Base-by-base conservation (phyloP, 108 stramenopile genomes). In the Cyclostephanos tholiformis region DNA sequence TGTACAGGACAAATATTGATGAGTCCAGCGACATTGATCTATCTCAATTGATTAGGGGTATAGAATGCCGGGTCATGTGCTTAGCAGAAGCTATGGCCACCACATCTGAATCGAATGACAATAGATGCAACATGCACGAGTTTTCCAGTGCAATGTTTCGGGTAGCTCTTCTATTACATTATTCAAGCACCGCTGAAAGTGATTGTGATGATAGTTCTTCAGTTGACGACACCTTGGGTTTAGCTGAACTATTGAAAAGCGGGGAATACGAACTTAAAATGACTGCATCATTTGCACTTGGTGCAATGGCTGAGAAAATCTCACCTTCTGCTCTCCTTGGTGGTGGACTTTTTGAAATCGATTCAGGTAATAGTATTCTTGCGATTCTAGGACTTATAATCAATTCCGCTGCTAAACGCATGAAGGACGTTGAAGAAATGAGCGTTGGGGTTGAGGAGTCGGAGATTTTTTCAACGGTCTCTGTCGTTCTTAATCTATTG, bases 401-500 rank as follows among this genome's bases (percentile, higher is more conserved):
- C 27, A 72, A 66, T 30, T 77, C 64, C 68, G 81, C 71, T n/a
- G 81, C 76, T 25, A 35, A 19, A 56, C 65, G 52, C 6, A 23
- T 78, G 6, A 43, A 65, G 35, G 56, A 41, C 0, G 46, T 23
- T 26, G 22, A 22, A 19, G 59, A 16, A 62, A 56, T 1, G 19
- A 61, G 20, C 14, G 23, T 10, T 23, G 27, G 20, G 35, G 76
- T 39, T 10, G 62, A 69, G 58, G 17, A 39, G 4, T 77, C 81
- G n/a, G 80, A 79, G 30, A 64, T 84, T 44, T 64, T 87, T 22
- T 92, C 91, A 2, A 86, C 87, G 11, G 64, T 84, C 0, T 88
- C 89, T 10, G 68, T 92, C 20, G 71, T 88, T 17, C 79, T 92
- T 5, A 88, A 88, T 61, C 66, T 95, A n/a, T 66, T 95, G 48